Base-by-base conservation (phyloP, 1,284 basidiomycete species). In the Phylloboletellus chloephorus region DNA sequence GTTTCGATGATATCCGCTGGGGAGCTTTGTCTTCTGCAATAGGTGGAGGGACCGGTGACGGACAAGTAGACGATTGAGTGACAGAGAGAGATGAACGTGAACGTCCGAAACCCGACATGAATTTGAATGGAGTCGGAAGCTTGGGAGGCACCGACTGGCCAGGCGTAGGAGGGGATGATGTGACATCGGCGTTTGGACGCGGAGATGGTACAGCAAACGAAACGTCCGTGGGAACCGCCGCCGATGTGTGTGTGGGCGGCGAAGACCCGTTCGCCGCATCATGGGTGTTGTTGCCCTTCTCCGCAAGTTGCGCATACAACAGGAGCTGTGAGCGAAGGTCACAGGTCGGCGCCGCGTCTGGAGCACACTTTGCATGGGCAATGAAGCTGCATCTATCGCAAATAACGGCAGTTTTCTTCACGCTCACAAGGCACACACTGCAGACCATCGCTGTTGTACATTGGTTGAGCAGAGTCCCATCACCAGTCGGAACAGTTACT, bases 361-460 rank as follows among this genome's bases (percentile, higher is more conserved):
- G 60, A 1, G 80, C 77, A 54, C 93, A 97, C 51, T 83, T 80
- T 7, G 80, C 67, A 61, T 97, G 93, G 13, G 86, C 82, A 47
- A 97, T 88, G 44, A 96, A 75, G 44, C 83, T 91, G 66, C 93
- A 97, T 52, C 85, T 79, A 41, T 87, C 83, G 60, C 93, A 97
- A 11, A 96, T 72, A 3, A 93, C 82, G 0, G 88, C 92, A 46
- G 77, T 82, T 66, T 87, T 92, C 73, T 89, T 92, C 53, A 91
- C 85, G 44, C 74, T 76, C 39, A 75, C 67, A 43, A 82, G 72
- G 60, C 93, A 97, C 13, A 96, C 83, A 34, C 87, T 77, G 67
- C 93, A 97, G 9, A 77, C 67, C 65, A 97, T 85, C 17, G 90
- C 92, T 94, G 55, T 2, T 37, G 12, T 49, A 45, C 44, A 46